These are phyloP conservation scores for Lunularia cruciata DNA, from an alignment of 225 moss, liverwort and hornwort species.

Conservation along the genomic window DNA sequence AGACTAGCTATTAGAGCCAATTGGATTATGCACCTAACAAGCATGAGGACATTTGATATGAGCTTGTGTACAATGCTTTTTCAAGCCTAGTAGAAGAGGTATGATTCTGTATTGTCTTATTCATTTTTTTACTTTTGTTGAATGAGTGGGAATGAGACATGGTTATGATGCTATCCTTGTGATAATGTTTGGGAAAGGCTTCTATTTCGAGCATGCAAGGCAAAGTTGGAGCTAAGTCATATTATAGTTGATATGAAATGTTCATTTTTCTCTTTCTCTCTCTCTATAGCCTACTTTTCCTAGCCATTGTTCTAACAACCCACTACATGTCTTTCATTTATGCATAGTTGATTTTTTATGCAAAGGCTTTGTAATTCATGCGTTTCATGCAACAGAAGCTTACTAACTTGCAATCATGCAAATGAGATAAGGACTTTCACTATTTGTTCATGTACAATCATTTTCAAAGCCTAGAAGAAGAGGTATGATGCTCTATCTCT, in stretches of 20 bases:
- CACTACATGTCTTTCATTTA: too few relatives aligned
- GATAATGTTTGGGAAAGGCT: background rate
- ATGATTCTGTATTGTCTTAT: constrained; percentile 3
- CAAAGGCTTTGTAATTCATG: too few relatives aligned
- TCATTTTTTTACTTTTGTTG: background rate
- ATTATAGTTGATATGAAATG: too few relatives aligned
- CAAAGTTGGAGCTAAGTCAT: background rate
- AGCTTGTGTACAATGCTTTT: constrained; percentile 70
- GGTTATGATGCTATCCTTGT: background rate
- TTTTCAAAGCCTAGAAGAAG: constrained; percentile 59
- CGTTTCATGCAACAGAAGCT: too few relatives aligned
- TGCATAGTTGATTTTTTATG: too few relatives aligned
- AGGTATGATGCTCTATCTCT: constrained; percentile 41
- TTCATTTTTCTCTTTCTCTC: too few relatives aligned
- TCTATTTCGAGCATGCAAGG: background rate
- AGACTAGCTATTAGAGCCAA: too few relatives aligned
- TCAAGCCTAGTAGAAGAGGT: constrained; percentile 69
- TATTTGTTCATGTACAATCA: constrained; percentile 77
- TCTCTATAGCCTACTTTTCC: too few relatives aligned
- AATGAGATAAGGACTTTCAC: constrained; percentile 71
- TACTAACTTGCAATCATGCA: too few relatives aligned
- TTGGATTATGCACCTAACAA: too few relatives aligned
- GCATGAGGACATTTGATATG: constrained; percentile 76
- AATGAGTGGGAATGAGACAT: background rate
- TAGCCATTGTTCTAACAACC: too few relatives aligned